These are phyloP conservation scores for Arthrinium phaeospermum DNA, from an alignment of 2,329 filamentous ascomycete species.

Conservation along the genomic window DNA sequence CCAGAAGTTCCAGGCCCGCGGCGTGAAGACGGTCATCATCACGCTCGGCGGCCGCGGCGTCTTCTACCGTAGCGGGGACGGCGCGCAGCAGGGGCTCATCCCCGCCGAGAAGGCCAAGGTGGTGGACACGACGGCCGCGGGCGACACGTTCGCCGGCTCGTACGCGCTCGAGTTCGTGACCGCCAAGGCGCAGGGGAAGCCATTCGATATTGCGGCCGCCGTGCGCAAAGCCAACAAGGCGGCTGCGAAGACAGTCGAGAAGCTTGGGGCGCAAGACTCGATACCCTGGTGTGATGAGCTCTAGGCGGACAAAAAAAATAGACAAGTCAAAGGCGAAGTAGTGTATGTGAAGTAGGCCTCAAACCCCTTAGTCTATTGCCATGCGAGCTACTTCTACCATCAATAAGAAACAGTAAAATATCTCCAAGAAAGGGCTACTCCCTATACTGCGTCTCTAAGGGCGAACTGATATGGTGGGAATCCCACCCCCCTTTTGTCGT, in stretches of 20 bases:
- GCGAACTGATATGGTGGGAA: background rate
- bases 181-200: slow-evolving; percentile 31
- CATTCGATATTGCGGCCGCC: slow-evolving; percentile 63
- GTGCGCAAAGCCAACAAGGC: slow-evolving; percentile 66
- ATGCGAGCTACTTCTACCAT: slow-evolving; percentile 7
- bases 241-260: slow-evolving; percentile 70
- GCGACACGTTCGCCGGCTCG: slow-evolving; percentile 91
- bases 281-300: slow-evolving; percentile 68
- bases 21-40: slow-evolving; percentile 79
- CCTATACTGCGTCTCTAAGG: background rate
- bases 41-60: slow-evolving; percentile 85
- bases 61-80: slow-evolving; percentile 62
- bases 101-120: slow-evolving; percentile 74
- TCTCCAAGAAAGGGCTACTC: background rate
- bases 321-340: background rate
- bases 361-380: background rate
- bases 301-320: slow-evolving; percentile 12
- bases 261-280: slow-evolving; percentile 66
- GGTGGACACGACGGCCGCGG: slow-evolving; percentile 91
- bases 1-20: slow-evolving; percentile 66
- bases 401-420: background rate
- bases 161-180: slow-evolving; percentile 78
- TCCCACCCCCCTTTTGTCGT: background rate
- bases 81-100: slow-evolving; percentile 53
- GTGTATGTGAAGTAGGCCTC: background rate